Percentiles rank a stretch among this genome's conserved stretches.
Evolutionary conservation across 306 rosid species (phyloP).

Genomic region (Cicer pinnatifidum): DNA sequence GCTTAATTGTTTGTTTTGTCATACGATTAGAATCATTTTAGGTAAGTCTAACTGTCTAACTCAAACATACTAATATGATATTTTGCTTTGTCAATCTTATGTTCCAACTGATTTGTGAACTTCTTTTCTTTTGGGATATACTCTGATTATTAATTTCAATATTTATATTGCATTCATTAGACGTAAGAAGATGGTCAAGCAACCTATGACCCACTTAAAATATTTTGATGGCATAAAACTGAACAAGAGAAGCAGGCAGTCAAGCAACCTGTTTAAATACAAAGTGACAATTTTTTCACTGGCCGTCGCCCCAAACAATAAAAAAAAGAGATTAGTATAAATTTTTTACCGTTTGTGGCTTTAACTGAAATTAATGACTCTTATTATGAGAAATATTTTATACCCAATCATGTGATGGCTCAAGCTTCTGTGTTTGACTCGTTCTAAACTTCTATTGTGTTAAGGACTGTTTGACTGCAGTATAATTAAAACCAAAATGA

Average conservation of each 20-base stretch:
- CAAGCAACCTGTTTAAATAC: not conserved
- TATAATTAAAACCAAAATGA: constrained; percentile 13
- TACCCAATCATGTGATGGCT: not conserved
- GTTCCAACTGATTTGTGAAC: not conserved
- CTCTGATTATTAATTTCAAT: not conserved
- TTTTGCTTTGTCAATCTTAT: constrained; percentile 7
- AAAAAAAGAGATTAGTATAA: not conserved
- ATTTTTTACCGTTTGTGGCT: not conserved
- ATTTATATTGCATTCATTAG: not conserved
- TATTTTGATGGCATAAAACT: not conserved
- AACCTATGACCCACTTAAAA: not conserved
- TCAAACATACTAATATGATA: constrained; percentile 6
- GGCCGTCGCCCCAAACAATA: not conserved
- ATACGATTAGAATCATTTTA: not conserved
- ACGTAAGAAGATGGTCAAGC: not conserved
- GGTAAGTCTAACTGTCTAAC: constrained; percentile 14
- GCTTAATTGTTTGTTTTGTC: constrained; percentile 13
- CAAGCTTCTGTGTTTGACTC: not conserved
- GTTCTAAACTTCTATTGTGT: constrained; percentile 1
- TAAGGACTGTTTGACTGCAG: constrained; percentile 14
- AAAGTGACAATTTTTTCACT: not conserved
- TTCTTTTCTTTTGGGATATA: not conserved
- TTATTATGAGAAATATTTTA: not conserved
- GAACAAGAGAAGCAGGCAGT: not conserved
- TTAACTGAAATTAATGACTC: not conserved